These are phyloP conservation scores for Adansonia rubrostipa DNA, from an alignment of 441 rosid species.

Conservation along the genomic window DNA sequence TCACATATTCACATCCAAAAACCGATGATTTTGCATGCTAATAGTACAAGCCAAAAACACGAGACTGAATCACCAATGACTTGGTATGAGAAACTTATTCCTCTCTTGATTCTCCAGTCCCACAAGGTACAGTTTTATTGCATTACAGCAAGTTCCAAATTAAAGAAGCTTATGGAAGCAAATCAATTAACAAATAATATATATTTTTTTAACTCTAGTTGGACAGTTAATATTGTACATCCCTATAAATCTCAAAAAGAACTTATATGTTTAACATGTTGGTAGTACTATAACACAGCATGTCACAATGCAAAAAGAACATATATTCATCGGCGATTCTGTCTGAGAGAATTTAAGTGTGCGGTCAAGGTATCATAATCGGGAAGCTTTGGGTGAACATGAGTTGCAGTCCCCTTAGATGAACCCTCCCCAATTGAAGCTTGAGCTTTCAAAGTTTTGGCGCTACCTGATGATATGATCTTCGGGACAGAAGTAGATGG, in stretches of 20 bases:
- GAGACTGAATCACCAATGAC: background rate
- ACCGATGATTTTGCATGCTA: background rate
- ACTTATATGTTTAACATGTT: conserved; percentile 1
- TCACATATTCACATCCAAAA: background rate
- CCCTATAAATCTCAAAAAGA: background rate
- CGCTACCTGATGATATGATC: conserved; percentile 31
- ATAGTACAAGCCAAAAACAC: background rate
- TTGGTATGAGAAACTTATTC: background rate
- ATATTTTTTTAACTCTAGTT: background rate
- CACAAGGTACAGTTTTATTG: background rate
- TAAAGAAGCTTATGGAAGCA: background rate
- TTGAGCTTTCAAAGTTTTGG: conserved; percentile 29
- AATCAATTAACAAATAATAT: conserved; percentile 4
- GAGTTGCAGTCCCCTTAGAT: conserved; percentile 59
- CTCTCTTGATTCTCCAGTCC: background rate
- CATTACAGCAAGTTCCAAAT: background rate
- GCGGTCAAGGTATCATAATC: conserved; percentile 70
- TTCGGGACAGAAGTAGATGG: conserved; percentile 31
- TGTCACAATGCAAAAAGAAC: background rate
- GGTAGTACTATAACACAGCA: background rate
- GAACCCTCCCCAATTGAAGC: conserved; percentile 30
- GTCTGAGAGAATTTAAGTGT: conserved; percentile 57
- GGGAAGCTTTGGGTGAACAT: conserved; percentile 96
- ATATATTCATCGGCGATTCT: conserved; percentile 47
- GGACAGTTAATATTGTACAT: background rate